phyloP scores from a whole-genome alignment of 2,329 filamentous ascomycete species.

The Ceratocystis albifundus region DNA sequence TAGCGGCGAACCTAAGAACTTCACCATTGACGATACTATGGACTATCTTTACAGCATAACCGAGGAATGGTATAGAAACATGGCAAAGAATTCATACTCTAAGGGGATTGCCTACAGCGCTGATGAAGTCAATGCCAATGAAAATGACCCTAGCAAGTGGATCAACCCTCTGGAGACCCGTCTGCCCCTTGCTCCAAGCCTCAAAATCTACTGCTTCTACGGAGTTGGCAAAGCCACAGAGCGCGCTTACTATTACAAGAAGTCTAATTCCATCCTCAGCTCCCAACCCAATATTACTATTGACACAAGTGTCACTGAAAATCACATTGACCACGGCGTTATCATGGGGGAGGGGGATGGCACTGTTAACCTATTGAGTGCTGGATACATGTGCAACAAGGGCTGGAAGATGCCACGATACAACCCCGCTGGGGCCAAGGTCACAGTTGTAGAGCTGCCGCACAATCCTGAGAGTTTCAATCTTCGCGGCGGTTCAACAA shows the following conservation, averaged over 20 bases:
- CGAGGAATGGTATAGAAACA: constrained; percentile 74
- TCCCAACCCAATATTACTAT: constrained; percentile 59
- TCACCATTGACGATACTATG: constrained; percentile 70
- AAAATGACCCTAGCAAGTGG: constrained; percentile 72
- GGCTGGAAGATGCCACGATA: constrained; percentile 91
- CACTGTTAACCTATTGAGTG: constrained; percentile 83
- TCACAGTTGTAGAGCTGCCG: constrained; percentile 89
- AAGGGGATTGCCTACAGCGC: constrained; percentile 73
- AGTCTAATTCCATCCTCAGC: constrained; percentile 50
- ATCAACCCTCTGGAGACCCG: constrained; percentile 87
- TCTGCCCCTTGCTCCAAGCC: constrained; percentile 70
- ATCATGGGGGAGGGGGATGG: constrained; percentile 92
- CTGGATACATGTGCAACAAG: constrained; percentile 92
- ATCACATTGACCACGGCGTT: constrained; percentile 71
- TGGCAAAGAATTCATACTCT: constrained; percentile 66
- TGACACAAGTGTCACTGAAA: constrained; percentile 51
- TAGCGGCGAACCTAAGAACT: constrained; percentile 56
- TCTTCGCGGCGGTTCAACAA: constrained; percentile 58
- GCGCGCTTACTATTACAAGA: constrained; percentile 78
- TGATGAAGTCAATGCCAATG: constrained; percentile 70
- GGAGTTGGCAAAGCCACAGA: constrained; percentile 90
- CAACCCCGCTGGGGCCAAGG: constrained; percentile 70
- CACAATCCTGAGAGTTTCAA: constrained; percentile 91
- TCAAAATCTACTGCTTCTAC: constrained; percentile 98
- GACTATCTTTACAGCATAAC: constrained; percentile 65